Base-by-base conservation (phyloP, 1,139 yeast genomes). In the Hemisphaericaspora xylofermentans region DNA sequence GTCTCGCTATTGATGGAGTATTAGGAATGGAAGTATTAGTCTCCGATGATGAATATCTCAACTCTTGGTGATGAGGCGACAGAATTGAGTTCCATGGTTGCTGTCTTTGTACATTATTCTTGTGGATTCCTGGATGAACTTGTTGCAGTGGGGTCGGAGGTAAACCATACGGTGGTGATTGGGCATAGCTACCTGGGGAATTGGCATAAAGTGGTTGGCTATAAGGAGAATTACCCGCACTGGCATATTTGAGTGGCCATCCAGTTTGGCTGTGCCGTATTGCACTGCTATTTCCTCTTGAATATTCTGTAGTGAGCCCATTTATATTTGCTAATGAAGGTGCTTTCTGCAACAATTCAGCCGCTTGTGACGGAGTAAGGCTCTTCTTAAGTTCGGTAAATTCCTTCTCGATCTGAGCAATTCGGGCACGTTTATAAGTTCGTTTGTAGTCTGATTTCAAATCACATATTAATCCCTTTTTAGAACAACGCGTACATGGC, bases 391-490 rank as follows among this genome's bases (percentile, higher is more conserved):
- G 64, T 50, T 80, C 87, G 42, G 75, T 72, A 52, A 85, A 84
- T 58, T 91, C 95, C 51, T 74, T 76, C 56, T 91, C 98, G 40
- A 93, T 82, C 57, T 84, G 88, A 21, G 87, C 93, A 38, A 89
- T 77, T 41, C 94, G 75, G 4, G 91, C 94, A 41, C 98, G 71
- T 56, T 91, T 93, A 50, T 87, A 86, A 0, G 96, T 88, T 50
- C 98, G 71, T 59, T 89, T 88, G 60, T 87, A 93, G 51, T 84
- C 94, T 9, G 87, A 76, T 52, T 87, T 82, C 39, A 91, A 64
- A 30, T 83, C 76, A 60, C 98, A 93, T 15, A 71, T 69, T 6
- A 85, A 69, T 7, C 79, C 77, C 54, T 87, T 80, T 58, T 85
- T 86, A 12, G 66, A 56, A 59, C 98, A 93, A 47, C 96, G 68